phyloP scores from a whole-genome alignment of 768 basidiomycete species.

The Boletus patriciae region DNA sequence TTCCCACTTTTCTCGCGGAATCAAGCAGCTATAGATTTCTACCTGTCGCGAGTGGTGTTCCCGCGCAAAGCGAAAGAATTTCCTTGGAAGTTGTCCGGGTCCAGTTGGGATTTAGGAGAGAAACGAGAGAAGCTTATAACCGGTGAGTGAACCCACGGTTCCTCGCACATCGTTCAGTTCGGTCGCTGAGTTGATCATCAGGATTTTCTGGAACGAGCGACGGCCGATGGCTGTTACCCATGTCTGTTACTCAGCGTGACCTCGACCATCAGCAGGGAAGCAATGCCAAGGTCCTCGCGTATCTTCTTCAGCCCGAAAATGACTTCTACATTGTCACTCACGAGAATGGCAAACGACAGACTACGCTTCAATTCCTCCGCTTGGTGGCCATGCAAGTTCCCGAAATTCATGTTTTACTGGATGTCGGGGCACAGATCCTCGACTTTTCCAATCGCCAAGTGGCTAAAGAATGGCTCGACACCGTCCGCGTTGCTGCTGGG shows the following conservation, averaged over 20 bases:
- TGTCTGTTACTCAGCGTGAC: constrained; percentile 31
- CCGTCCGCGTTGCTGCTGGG: constrained; percentile 5
- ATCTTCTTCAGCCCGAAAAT: constrained; percentile 27
- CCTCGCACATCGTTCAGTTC: neutral
- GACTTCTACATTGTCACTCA: constrained; percentile 11
- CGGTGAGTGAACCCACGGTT: neutral
- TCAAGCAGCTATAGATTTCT: constrained; percentile 3
- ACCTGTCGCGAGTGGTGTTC: constrained; percentile 34
- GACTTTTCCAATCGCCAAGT: constrained; percentile 45
- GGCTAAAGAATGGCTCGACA: constrained; percentile 41
- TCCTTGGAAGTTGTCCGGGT: constrained; percentile 26
- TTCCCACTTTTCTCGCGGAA: constrained; percentile 4
- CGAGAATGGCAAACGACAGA: neutral
- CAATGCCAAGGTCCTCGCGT: constrained; percentile 39
- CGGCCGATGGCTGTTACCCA: constrained; percentile 36
- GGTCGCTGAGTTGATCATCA: neutral
- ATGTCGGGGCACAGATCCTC: constrained; percentile 57
- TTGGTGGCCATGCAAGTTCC: constrained; percentile 34
- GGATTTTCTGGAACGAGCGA: constrained; percentile 46
- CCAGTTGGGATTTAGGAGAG: constrained; percentile 39
- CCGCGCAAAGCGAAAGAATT: constrained; percentile 36
- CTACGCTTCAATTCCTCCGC: constrained; percentile 17
- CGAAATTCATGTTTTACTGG: constrained; percentile 45
- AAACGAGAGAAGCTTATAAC: constrained; percentile 13
- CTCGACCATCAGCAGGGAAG: constrained; percentile 32